Evolutionary conservation across 345 rosid species (phyloP), one percentile per base, ranked within the genome.

Genomic region (Schrenkiella parvula): DNA sequence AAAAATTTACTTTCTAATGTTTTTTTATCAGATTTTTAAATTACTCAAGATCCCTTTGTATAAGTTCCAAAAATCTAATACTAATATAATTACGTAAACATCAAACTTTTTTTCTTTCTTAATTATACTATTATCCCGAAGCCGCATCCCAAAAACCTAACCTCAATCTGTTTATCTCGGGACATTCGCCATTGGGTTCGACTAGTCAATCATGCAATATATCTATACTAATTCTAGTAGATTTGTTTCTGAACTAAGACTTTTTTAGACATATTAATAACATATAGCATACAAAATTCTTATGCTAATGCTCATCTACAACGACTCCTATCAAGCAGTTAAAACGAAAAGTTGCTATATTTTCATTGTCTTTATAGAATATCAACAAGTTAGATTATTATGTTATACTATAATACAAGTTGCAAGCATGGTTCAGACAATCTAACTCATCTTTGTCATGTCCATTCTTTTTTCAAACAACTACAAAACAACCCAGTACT

Each of bases 371-470:
- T 58, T 38, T 21, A 59, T 22, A 21, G 32, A 38, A 38, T 59
- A 28, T 14, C 47, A 59, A 59, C 19, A 38, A 23, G 32, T 60
- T 56, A 56, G 42, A 4, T 52, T 13, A 53, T 28, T n/a, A 55
- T 10, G 42, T 32, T n/a, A 55, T 54, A 28, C 5, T 28, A 64
- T 42, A 54, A 55, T 44, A 54, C 63, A 68, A 75, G 69, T 75
- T 68, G 70, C 48, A 68, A 51, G 25, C 12, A 41, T 51, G 64
- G 74, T 75, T 68, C 35, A 68, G 18, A 60, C 68, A 59, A 74
- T 67, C 63, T 60, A 74, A 42, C 69, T 75, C 48, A 68, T 68
- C 73, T 31, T 50, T 31, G 47, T 67, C 68, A 67, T 46, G 61
- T 59, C 68, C 64, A 42, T 31, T 43, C 31, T 53, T 43, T 21